Conservation (phyloP, 768 basidiomycete genomes). For the Austroboletus eburneus region DNA sequence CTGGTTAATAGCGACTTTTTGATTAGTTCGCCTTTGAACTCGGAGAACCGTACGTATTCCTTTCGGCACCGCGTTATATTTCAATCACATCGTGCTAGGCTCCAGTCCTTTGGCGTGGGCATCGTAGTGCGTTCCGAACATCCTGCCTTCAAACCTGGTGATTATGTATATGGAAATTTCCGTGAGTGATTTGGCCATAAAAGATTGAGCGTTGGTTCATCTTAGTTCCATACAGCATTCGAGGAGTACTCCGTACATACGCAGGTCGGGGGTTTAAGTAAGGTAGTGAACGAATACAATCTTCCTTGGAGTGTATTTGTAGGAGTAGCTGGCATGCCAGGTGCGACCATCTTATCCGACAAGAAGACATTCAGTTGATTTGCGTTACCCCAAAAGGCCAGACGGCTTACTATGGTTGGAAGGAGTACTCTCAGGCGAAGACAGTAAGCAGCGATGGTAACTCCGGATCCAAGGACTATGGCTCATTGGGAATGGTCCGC, state of each 20-base stretch:
- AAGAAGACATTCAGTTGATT: neutral
- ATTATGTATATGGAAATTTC: constrained; percentile 24
- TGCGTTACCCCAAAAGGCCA: constrained; percentile 28
- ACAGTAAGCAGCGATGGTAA: constrained; percentile 16
- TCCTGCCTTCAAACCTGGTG: constrained; percentile 1
- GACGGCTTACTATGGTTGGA: constrained; percentile 17
- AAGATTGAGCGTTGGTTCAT: constrained; percentile 36
- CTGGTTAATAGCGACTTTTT: neutral
- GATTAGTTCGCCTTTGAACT: constrained; percentile 9
- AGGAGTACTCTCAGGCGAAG: constrained; percentile 16
- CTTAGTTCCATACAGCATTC: constrained; percentile 35
- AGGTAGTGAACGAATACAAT: constrained; percentile 25
- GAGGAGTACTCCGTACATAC: no score
- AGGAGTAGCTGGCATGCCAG: constrained; percentile 31
- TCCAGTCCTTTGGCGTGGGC: constrained; percentile 40
- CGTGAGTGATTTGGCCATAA: constrained; percentile 31
- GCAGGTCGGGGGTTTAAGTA: neutral
- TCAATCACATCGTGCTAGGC: neutral
- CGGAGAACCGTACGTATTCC: constrained; percentile 13
- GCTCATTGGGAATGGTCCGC: constrained; percentile 1
- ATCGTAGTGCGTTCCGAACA: constrained; percentile 12
- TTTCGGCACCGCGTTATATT: neutral
- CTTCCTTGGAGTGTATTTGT: constrained; percentile 30
- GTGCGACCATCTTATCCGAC: constrained; percentile 9
- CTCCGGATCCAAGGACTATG: no score